A percentile compares a stretch with the other conserved stretches of the same genome.
phyloP scores from a whole-genome alignment of 2,329 filamentous ascomycete species.

The Curvularia spicifera region DNA sequence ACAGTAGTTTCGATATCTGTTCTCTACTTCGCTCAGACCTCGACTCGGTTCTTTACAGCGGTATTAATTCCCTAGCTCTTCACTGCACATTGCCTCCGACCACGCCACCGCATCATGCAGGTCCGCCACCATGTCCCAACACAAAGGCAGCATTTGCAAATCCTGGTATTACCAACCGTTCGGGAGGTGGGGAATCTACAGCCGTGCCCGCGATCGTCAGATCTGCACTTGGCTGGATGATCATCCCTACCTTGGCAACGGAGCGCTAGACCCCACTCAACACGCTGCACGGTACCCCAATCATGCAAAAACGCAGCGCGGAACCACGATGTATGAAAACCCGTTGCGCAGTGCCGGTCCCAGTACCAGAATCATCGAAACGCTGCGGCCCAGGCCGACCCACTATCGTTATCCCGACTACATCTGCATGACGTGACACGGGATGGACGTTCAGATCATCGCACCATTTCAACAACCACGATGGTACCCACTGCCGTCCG shows the following conservation, averaged over 20 bases:
- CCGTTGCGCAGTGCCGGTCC: not conserved
- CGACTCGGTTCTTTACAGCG: not conserved
- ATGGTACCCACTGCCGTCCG: not conserved
- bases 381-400: not conserved
- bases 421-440: not conserved
- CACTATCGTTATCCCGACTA: not conserved
- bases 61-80: not conserved
- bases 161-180: not conserved
- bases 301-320: not conserved
- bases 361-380: not conserved
- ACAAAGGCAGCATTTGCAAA: not conserved
- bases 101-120: not conserved
- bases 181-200: not conserved
- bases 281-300: not conserved
- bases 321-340: not conserved
- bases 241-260: not conserved
- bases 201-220: not conserved
- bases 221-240: not conserved
- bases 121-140: not conserved
- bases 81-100: not conserved
- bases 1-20: not conserved
- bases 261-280: not conserved
- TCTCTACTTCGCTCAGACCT: not conserved
- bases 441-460: not conserved
- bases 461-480: not conserved